phyloP scores from a whole-genome alignment of 2,329 filamentous ascomycete genomes.

The Ophiostoma australiae region DNA sequence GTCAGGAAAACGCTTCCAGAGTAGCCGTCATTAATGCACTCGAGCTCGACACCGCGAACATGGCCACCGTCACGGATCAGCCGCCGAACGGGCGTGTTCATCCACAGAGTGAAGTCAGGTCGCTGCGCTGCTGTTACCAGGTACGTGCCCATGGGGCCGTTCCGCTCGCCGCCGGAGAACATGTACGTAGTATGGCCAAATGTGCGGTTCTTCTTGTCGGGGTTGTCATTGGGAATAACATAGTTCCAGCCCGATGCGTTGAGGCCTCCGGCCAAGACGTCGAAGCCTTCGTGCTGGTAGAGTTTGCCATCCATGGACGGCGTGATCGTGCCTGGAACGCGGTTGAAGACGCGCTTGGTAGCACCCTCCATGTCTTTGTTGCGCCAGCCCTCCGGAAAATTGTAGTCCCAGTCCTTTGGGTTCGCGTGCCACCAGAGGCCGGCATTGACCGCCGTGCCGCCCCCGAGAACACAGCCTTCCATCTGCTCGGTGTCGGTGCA shows the following conservation, averaged over 20 bases:
- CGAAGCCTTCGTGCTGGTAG: neutral
- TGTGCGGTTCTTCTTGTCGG: neutral
- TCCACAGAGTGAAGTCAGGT: neutral
- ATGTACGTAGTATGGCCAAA: neutral
- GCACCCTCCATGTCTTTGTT: neutral
- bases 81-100: neutral
- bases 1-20: slow-evolving; percentile 50
- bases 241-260: neutral
- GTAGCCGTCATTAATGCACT: slow-evolving; percentile 42
- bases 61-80: neutral
- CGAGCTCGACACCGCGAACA: slow-evolving; percentile 52
- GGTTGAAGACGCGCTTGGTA: neutral
- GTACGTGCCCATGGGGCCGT: neutral
- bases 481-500: neutral
- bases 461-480: neutral
- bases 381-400: neutral
- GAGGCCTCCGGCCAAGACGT: neutral
- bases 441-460: neutral
- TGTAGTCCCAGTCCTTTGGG: slow-evolving; percentile 3
- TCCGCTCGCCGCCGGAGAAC: neutral
- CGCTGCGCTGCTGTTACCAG: neutral
- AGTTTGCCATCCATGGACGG: neutral
- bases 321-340: neutral
- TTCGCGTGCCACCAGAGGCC: neutral
- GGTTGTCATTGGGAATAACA: neutral